A percentile compares a stretch with the other conserved stretches of the same genome.
Evolutionary conservation across 75 land plant species (phyloP).

Genomic region (Ceratopteris richardii): DNA sequence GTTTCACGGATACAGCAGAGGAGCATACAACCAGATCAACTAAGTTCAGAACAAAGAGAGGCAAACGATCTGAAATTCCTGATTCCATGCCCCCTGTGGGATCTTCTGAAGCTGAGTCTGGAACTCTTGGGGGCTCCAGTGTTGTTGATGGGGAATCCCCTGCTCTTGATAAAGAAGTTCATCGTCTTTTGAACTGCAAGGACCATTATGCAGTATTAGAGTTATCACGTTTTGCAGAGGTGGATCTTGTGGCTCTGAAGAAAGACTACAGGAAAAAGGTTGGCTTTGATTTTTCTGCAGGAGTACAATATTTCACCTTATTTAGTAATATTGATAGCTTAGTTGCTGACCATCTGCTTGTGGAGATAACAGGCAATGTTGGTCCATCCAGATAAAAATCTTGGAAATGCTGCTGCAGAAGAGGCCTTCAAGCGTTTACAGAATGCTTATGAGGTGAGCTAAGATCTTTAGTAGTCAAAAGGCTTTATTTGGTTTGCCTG

Average conservation of each 20-base stretch:
- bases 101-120: constrained; percentile 11
- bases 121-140: constrained; percentile 3
- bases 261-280: constrained; percentile 94
- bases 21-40: constrained; percentile 6
- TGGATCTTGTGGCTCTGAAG: constrained; percentile 65
- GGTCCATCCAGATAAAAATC: constrained; percentile 98
- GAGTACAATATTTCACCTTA: too few species aligned
- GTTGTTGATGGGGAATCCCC: constrained; percentile 33
- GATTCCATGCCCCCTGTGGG: constrained; percentile 15
- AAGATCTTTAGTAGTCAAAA: constrained; percentile 5
- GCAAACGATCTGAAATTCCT: constrained; percentile 19
- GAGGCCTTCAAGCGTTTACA: constrained; percentile 96
- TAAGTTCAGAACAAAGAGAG: neutral
- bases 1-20: constrained; percentile 13
- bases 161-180: constrained; percentile 75
- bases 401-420: constrained; percentile 89
- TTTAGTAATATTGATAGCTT: too few species aligned
- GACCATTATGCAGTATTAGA: constrained; percentile 97
- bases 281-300: neutral
- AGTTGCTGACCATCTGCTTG: too few species aligned
- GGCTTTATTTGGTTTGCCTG: too few species aligned
- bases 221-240: constrained; percentile 51
- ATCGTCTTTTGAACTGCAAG: constrained; percentile 57
- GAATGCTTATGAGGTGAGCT: constrained; percentile 93
- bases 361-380: constrained; percentile 69